Evolutionary conservation across 2,329 filamentous ascomycete species (phyloP), one percentile per base, ranked within the genome.

Genomic region (Bipolaris bicolor): DNA sequence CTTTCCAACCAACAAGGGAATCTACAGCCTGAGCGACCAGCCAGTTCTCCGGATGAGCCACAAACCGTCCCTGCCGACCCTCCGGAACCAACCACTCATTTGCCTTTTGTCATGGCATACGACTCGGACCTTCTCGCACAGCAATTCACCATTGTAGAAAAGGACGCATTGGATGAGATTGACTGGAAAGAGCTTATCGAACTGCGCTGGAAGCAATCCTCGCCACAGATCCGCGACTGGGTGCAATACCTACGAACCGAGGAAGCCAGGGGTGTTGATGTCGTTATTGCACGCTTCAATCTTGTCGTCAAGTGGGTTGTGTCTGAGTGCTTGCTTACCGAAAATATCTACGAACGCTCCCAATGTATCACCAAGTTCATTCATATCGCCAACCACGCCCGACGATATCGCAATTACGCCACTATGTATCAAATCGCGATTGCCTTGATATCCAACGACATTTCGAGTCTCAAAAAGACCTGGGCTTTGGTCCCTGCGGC

Each of bases 161-260:
- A 94, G 73, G 91, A 94, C 71, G 91, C 90, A 1, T 80, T 95
- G 20, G 90, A 92, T 65, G 91, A 94, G 74, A 90, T 95, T 61
- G 90, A 94, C 76, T 95, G 91, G 91, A 92, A 90, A 72, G 91
- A 95, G 65, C 81, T 95, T 11, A 90, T 94, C 52, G 90, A 92
- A 52, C 88, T 95, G 83, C 86, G 86, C 49, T 94, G 91, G 90
- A 91, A 90, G 71, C 86, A 92, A 65, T 83, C 85, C 15, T 84
- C 84, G 46, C 86, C 83, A 48, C 81, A 88, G 58, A 85, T 87
- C 34, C 85, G 87, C 51, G 91, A 92, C 20, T 95, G 91, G 91
- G 90, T 94, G 10, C 88, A 91, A 41, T 94, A 92, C 70, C 80
- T 94, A 39, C 86, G 88, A 50, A 87, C 88, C 48, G 84, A 88